Evolutionary conservation across 2,329 filamentous ascomycete genomes (phyloP), one percentile per base, ranked within the genome.

Genomic region (Phaeomoniella chlamydospora): DNA sequence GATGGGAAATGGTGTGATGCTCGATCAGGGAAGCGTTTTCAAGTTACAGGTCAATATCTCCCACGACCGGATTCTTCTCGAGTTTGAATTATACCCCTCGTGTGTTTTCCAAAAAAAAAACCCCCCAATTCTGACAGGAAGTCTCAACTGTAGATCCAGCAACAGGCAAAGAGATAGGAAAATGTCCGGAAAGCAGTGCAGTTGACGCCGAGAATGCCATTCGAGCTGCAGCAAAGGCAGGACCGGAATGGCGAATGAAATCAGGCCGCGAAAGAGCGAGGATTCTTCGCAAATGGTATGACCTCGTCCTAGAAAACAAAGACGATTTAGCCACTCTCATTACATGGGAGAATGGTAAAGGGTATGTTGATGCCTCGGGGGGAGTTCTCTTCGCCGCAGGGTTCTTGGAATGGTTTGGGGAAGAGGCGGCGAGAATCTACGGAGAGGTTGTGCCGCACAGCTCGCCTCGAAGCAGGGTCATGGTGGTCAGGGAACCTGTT

Each of bases 21-120:
- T 47, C 74, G 75, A 52, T 92, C 84, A 0, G 85, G 86, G 54
- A 78, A 90, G 70, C 94, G 84, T 30, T 98, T 96, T 57, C 77
- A 88, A 54, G 83, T 96, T 41, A 39, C 39, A n/a, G n/a, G n/a
- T n/a, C n/a, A n/a, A n/a, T n/a, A n/a, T n/a, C n/a, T n/a, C n/a
- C n/a, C n/a, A n/a, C n/a, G n/a, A n/a, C n/a, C n/a, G n/a, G n/a
- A n/a, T n/a, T n/a, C n/a, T n/a, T n/a, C n/a, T n/a, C n/a, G n/a
- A n/a, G n/a, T n/a, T n/a, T n/a, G n/a, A n/a, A n/a, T n/a, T n/a
- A n/a, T n/a, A n/a, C n/a, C n/a, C n/a, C n/a, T n/a, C n/a, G n/a
- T n/a, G n/a, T n/a, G n/a, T n/a, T n/a, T n/a, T n/a, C n/a, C n/a
- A n/a, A n/a, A n/a, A n/a, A n/a, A n/a, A n/a, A n/a, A n/a, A n/a